Evolutionary conservation across 495 filamentous ascomycete genomes (phyloP).

Genomic region (Physcia stellaris): DNA sequence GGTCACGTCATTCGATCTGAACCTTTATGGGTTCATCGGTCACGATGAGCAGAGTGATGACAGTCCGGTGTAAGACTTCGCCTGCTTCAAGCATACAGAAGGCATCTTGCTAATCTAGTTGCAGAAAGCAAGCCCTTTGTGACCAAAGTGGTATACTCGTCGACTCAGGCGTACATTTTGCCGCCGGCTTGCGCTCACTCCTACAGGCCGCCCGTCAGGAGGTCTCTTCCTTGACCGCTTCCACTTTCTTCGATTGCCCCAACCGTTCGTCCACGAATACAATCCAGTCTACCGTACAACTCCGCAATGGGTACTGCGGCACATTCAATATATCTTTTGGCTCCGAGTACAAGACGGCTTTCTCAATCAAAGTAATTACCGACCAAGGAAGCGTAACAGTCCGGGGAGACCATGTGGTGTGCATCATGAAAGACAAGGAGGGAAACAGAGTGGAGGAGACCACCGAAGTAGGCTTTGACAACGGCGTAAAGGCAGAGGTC

Average conservation of each 20-base stretch:
- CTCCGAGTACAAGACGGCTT: conserved; percentile 3
- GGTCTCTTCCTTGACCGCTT: no score
- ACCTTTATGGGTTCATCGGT: conserved; percentile 4
- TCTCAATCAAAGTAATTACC: conserved; percentile 6
- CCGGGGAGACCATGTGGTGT: neutral
- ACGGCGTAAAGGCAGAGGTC: conserved; percentile 3
- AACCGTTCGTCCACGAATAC: conserved; percentile 4
- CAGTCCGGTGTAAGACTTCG: conserved; percentile 7
- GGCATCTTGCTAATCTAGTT: conserved; percentile 4
- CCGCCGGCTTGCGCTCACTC: no score
- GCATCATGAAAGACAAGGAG: conserved; percentile 1
- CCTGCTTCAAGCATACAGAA: conserved; percentile 3
- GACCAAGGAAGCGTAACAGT: conserved; percentile 8
- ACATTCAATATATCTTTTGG: conserved; percentile 9
- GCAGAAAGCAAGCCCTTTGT: no score
- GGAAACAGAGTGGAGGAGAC: neutral
- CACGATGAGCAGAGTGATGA: conserved; percentile 5
- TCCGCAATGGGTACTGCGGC: conserved; percentile 8
- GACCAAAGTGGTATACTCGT: no score
- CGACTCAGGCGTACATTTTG: no score
- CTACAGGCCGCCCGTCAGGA: no score
- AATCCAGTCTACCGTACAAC: conserved; percentile 3
- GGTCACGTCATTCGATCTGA: conserved; percentile 6
- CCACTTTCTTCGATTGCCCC: no score
- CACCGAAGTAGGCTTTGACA: conserved; percentile 2